Base-by-base conservation (phyloP, 129 eudicot genomes). In the Chrysanthemum seticuspe region DNA sequence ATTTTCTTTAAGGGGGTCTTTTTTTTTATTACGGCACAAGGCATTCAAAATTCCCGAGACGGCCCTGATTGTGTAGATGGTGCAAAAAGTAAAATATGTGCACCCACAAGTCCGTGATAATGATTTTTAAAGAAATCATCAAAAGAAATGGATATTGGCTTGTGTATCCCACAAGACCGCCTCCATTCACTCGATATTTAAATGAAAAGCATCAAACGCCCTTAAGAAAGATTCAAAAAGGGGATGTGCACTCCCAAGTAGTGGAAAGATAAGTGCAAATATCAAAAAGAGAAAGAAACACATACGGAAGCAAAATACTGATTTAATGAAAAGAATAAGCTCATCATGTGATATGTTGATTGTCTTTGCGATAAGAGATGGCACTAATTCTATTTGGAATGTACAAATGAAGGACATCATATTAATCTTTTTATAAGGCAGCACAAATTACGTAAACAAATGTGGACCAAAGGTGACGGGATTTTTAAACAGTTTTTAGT, bases 51-150 rank as follows among this genome's bases (percentile, higher is more conserved):
- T n/a, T n/a, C n/a, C n/a, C n/a, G n/a, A n/a, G n/a, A n/a, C n/a
- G n/a, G n/a, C n/a, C n/a, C n/a, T n/a, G n/a, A n/a, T n/a, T n/a
- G n/a, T 73, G 71, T 62, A 54, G 71, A 67, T 83, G 7, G 75
- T 45, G 74, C 73, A 73, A 18, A 69, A 78, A 76, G 86, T 45
- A n/a, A 58, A 45, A 63, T 72, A 65, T 79, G 84, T 75, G 79
- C 67, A 59, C 47, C 52, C 87, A 66, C 76, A 79, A 71, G 70
- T 76, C 83, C 58, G 34, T 49, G 51, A 19, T 78, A 69, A 19
- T 58, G 23, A 65, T 31, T 18, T 55, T 23, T 16, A 70, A 31
- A 74, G 74, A 56, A 56, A 69, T 69, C 65, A 81, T 58, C 13
- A 55, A 67, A 72, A 62, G 21, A 62, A 48, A 55, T 15, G 69